Conservation (phyloP, 345 rosid genomes). For the Sisymbrium altissimum region DNA sequence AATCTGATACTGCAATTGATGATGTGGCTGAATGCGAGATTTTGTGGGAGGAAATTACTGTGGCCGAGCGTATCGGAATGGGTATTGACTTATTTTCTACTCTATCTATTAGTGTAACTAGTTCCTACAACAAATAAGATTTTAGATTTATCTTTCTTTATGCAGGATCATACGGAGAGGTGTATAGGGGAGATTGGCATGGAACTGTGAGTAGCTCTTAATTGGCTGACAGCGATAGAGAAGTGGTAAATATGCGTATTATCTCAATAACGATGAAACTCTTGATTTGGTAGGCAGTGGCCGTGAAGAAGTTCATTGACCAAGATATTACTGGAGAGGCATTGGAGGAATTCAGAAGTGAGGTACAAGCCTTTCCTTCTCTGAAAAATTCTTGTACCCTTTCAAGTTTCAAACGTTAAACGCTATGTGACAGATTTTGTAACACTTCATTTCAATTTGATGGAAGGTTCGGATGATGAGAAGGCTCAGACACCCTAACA, state of each 20-base stretch:
- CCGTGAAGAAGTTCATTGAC: slow-evolving; percentile 89
- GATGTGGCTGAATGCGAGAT: slow-evolving; percentile 96
- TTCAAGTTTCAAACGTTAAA: neutral
- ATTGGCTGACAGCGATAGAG: neutral
- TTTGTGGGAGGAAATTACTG: slow-evolving; percentile 77
- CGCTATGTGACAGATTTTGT: neutral
- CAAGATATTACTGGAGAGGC: slow-evolving; percentile 78
- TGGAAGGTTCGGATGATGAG: slow-evolving; percentile 78
- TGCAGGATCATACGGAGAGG: slow-evolving; percentile 97
- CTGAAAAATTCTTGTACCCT: neutral
- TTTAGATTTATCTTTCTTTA: slow-evolving; percentile 24
- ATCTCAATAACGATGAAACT: slow-evolving; percentile 22
- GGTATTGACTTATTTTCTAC: slow-evolving; percentile 49
- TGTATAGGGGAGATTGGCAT: slow-evolving; percentile 95
- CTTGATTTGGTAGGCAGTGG: slow-evolving; percentile 67
- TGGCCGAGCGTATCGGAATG: slow-evolving; percentile 97
- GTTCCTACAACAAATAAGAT: slow-evolving; percentile 12
- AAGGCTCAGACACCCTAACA: slow-evolving; percentile 88
- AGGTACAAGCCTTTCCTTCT: slow-evolving; percentile 47
- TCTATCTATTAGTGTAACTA: slow-evolving; percentile 24
- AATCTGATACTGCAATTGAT: slow-evolving; percentile 62
- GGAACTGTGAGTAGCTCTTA: slow-evolving; percentile 75
- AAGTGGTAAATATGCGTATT: neutral
- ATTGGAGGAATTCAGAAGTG: slow-evolving; percentile 81
- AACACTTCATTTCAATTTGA: slow-evolving; percentile 12